These are phyloP conservation scores for Dissophora ornata DNA, from an alignment of 192 early-diverging fungal genomes.

Conservation along the genomic window DNA sequence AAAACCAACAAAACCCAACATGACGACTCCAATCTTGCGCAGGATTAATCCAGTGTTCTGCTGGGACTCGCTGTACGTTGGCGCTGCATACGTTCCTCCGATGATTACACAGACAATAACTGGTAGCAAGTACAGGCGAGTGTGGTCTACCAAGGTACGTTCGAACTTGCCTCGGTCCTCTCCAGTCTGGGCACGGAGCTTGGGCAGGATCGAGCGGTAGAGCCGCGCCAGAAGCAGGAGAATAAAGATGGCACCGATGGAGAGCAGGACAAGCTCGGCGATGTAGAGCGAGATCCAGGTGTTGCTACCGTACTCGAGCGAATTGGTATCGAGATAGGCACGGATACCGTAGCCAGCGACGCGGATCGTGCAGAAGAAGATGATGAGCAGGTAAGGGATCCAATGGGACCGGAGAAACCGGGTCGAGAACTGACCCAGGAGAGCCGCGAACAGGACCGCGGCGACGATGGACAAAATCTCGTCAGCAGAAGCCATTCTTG, in stretches of 20 bases:
- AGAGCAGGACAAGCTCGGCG: not conserved
- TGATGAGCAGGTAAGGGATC: not conserved
- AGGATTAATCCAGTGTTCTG: not conserved
- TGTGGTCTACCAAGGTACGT: not conserved
- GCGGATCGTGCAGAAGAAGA: not conserved
- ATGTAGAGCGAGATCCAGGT: not conserved
- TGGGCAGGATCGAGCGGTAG: slow-evolving; percentile 16
- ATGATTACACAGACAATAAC: slow-evolving; percentile 1
- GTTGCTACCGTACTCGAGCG: not conserved
- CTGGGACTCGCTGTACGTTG: not conserved
- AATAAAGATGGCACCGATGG: slow-evolving; percentile 15
- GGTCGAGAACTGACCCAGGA: not conserved
- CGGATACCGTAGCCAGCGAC: not conserved
- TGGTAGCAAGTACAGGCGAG: not conserved
- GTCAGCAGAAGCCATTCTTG: slow-evolving; percentile 2
- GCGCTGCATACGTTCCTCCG: not conserved
- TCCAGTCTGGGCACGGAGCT: not conserved
- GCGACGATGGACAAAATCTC: slow-evolving; percentile 11
- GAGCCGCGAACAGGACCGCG: not conserved
- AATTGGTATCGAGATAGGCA: not conserved
- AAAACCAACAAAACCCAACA: slow-evolving; percentile 2
- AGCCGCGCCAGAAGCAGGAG: slow-evolving; percentile 8
- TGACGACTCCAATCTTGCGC: slow-evolving; percentile 23
- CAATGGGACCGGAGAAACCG: not conserved
- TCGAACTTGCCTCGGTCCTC: not conserved